Conservation (phyloP, 2,329 filamentous ascomycete species). For the Lasiodiplodia sp. region DNA sequence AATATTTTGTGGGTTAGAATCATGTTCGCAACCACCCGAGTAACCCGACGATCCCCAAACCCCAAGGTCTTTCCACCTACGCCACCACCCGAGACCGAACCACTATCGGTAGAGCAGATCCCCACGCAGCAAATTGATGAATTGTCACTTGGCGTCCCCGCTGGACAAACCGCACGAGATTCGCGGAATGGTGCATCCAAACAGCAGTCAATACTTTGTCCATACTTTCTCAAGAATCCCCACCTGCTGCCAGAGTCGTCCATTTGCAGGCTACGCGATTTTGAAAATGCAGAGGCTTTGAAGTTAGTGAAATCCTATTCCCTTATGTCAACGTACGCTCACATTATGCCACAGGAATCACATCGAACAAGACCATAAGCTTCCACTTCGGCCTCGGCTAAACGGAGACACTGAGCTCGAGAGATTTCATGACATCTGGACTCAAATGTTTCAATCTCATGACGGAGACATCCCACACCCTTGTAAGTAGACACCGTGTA, state of each 20-base stretch:
- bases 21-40: neutral
- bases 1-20: neutral
- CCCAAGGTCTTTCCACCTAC: neutral
- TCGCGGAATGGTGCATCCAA: neutral
- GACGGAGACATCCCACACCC: neutral
- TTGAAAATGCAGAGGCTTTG: neutral
- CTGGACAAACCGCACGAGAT: neutral
- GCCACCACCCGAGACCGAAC: neutral
- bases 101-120: fast-evolving
- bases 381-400: neutral
- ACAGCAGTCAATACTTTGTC: neutral
- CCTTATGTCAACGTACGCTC: neutral
- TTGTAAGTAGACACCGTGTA: neutral
- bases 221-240: neutral
- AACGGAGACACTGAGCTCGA: neutral
- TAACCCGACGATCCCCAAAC: neutral
- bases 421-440: neutral
- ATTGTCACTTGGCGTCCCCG: neutral
- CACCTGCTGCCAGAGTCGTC: neutral
- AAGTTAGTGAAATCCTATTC: neutral
- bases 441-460: neutral
- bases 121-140: neutral
- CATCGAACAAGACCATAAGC: neutral
- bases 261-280: neutral
- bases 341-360: neutral